Percentiles rank a stretch among this genome's conserved stretches.
Conservation (phyloP, 2,329 filamentous ascomycete genomes). For the Blastomyces parvus region DNA sequence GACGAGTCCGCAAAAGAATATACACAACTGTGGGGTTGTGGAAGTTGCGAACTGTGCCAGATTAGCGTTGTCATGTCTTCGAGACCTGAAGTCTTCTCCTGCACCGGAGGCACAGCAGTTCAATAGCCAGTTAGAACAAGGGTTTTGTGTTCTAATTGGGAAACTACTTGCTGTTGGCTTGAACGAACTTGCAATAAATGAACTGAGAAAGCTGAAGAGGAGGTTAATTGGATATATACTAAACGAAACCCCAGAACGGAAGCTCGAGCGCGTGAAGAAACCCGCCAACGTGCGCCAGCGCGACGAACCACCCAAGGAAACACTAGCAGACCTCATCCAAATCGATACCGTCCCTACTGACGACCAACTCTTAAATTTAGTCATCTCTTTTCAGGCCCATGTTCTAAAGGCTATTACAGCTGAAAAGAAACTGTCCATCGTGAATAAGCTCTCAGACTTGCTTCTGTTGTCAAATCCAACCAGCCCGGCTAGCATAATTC, state of each 20-base stretch:
- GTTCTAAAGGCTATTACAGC: slow-evolving; percentile 30
- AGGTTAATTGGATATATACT: slow-evolving; percentile 29
- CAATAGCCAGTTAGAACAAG: slow-evolving; percentile 34
- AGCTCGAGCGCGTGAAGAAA: slow-evolving; percentile 6
- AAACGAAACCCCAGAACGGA: slow-evolving; percentile 9
- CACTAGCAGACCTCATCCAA: slow-evolving; percentile 29
- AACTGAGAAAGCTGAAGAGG: slow-evolving; percentile 32
- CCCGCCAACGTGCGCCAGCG: background rate
- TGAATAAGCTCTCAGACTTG: slow-evolving; percentile 25
- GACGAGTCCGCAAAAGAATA: slow-evolving; percentile 7
- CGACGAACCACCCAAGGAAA: slow-evolving; percentile 25
- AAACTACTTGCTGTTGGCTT: slow-evolving; percentile 34
- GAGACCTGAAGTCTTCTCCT: slow-evolving; percentile 27
- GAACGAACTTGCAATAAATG: slow-evolving; percentile 33
- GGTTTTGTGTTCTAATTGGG: slow-evolving; percentile 34
- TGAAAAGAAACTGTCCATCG: slow-evolving; percentile 25
- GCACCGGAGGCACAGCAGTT: slow-evolving; percentile 15
- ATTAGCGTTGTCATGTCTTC: slow-evolving; percentile 31
- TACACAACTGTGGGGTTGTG: slow-evolving; percentile 18
- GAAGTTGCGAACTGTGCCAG: slow-evolving; percentile 34
- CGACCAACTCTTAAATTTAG: slow-evolving; percentile 23
- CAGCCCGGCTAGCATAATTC: slow-evolving; percentile 34
- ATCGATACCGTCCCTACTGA: slow-evolving; percentile 25
- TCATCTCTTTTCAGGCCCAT: slow-evolving; percentile 35
- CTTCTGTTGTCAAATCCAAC: slow-evolving; percentile 28